Evolutionary conservation across 371 early-diverging fungal genomes (phyloP).

Genomic region (Mucor piriformis): DNA sequence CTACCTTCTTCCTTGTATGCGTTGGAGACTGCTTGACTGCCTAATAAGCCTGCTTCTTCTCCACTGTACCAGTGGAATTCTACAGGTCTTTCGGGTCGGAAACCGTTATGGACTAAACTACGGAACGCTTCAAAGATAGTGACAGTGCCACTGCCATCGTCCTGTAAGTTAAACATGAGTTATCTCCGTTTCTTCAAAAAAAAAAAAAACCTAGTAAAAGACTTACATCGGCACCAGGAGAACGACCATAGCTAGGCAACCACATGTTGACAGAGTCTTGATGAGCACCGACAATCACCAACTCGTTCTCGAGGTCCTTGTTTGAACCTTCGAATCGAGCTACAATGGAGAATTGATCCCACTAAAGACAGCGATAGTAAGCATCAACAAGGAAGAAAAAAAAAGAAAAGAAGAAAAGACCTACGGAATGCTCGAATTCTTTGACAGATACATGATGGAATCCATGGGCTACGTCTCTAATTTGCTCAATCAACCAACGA

Average conservation of each 20-base stretch:
- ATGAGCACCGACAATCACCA: slow-evolving; percentile 88
- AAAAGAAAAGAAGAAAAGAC: background rate
- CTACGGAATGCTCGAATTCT: slow-evolving; percentile 71
- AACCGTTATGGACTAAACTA: slow-evolving; percentile 65
- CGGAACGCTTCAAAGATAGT: slow-evolving; percentile 89
- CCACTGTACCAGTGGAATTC: slow-evolving; percentile 97
- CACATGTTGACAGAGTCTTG: slow-evolving; percentile 90
- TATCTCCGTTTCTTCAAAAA: background rate
- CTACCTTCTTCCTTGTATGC: slow-evolving; percentile 60
- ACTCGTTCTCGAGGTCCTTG: slow-evolving; percentile 56
- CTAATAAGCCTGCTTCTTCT: slow-evolving; percentile 88
- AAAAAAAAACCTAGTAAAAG: background rate
- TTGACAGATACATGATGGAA: slow-evolving; percentile 66
- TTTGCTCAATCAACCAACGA: slow-evolving; percentile 75
- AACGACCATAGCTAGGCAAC: slow-evolving; percentile 80
- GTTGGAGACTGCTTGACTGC: slow-evolving; percentile 85
- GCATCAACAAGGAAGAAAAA: too few relatives aligned
- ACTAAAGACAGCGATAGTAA: slow-evolving; percentile 15
- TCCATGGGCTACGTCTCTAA: slow-evolving; percentile 52
- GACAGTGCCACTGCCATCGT: slow-evolving; percentile 89
- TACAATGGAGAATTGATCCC: slow-evolving; percentile 58
- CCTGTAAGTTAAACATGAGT: slow-evolving; percentile 41
- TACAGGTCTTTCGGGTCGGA: slow-evolving; percentile 80
- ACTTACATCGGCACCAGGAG: slow-evolving; percentile 82
- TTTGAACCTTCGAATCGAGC: slow-evolving; percentile 71